A percentile compares a stretch with the other conserved stretches of the same genome.
Evolutionary conservation across 129 eudicot species (phyloP).

Genomic region (Tagetes erecta): DNA sequence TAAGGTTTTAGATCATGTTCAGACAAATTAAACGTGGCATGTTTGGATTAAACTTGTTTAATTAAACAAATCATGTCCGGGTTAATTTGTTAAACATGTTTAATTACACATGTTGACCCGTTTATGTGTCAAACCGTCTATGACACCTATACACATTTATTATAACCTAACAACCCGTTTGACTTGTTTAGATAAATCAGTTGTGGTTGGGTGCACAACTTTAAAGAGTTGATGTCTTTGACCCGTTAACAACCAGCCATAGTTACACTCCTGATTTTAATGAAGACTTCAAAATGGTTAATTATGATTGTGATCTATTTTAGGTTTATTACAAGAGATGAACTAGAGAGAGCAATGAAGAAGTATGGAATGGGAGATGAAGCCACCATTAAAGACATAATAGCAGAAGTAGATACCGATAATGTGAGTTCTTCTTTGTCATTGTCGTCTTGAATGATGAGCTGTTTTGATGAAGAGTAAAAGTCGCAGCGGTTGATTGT

Average conservation of each 20-base stretch:
- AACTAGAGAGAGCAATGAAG: constrained; percentile 80
- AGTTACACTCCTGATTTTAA: background rate
- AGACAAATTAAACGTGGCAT: background rate
- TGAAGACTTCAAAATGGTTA: background rate
- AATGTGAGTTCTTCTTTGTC: constrained; percentile 52
- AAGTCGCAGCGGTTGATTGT: constrained; percentile 1
- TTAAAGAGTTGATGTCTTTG: background rate
- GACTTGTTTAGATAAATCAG: background rate
- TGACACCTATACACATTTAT: background rate
- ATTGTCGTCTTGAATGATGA: background rate
- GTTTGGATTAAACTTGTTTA: background rate
- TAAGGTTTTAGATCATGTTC: background rate
- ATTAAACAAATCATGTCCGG: background rate
- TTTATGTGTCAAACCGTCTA: background rate
- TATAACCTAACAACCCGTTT: background rate
- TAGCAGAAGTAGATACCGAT: constrained; percentile 90
- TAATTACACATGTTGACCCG: background rate
- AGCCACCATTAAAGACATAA: constrained; percentile 73
- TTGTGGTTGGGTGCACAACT: background rate
- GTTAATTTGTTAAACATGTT: background rate
- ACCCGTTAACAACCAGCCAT: background rate
- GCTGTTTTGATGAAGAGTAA: background rate
- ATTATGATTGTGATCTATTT: constrained; percentile 8
- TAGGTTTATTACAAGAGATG: constrained; percentile 88
- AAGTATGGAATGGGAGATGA: constrained; percentile 86